Percentiles rank a stretch among this genome's conserved stretches.
phyloP scores from a whole-genome alignment of 2,329 filamentous ascomycete species.

The Aspergillus latus region DNA sequence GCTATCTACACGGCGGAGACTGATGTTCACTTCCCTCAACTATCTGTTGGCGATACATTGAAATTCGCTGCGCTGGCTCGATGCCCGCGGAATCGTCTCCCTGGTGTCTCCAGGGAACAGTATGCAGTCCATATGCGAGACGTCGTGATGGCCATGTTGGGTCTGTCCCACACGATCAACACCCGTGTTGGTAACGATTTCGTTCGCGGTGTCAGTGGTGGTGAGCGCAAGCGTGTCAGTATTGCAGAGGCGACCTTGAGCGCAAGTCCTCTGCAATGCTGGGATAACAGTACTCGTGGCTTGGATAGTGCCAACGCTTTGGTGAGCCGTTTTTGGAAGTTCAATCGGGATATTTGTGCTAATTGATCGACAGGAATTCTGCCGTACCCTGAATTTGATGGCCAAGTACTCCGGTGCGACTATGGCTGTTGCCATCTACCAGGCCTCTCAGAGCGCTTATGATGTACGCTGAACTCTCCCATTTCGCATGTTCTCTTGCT shows the following conservation, averaged over 20 bases:
- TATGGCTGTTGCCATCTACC: conserved; percentile 59
- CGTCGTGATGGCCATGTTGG: conserved; percentile 47
- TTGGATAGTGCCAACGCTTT: conserved; percentile 57
- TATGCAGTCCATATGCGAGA: conserved; percentile 47
- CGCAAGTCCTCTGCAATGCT: conserved; percentile 49
- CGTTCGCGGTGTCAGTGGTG: conserved; percentile 62
- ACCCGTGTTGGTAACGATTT: conserved; percentile 55
- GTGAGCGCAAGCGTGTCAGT: conserved; percentile 61
- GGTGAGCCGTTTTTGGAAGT: background rate
- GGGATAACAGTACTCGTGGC: conserved; percentile 53
- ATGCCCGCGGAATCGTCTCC: conserved; percentile 46
- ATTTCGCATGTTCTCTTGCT: background rate
- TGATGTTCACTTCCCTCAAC: conserved; percentile 77
- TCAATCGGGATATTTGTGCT: background rate
- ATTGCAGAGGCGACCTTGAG: conserved; percentile 57
- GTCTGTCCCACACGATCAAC: conserved; percentile 52
- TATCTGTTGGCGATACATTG: conserved; percentile 76
- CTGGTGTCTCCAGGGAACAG: conserved; percentile 44
- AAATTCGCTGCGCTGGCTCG: conserved; percentile 71
- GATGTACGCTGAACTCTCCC: conserved; percentile 39
- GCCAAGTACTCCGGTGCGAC: conserved; percentile 52
- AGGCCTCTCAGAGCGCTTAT: conserved; percentile 49
- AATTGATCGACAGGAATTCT: conserved; percentile 45
- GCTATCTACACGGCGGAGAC: conserved; percentile 85
- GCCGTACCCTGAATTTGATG: conserved; percentile 51